These are phyloP conservation scores for Rhodotorula mucilaginosa DNA, from an alignment of 1,284 basidiomycete species.

Conservation along the genomic window DNA sequence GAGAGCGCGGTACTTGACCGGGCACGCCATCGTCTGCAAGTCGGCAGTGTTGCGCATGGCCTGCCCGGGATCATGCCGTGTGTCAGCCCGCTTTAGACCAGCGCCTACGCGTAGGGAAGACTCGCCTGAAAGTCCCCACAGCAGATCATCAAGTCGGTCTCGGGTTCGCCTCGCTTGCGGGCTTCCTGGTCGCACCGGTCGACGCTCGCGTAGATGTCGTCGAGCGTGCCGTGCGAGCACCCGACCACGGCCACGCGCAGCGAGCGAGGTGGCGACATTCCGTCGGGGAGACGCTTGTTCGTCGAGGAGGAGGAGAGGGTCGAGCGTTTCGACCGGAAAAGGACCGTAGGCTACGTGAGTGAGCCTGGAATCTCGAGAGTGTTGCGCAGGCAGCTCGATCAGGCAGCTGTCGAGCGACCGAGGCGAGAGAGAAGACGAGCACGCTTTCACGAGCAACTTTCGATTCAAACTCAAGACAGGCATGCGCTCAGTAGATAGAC, in stretches of 20 bases:
- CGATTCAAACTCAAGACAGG: too few relatives aligned
- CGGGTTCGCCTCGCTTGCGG: constrained; percentile 51
- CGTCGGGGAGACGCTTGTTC: too few relatives aligned
- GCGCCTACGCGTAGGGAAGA: background rate
- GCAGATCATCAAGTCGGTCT: constrained; percentile 79
- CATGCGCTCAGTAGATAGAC: too few relatives aligned
- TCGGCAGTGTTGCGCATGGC: constrained; percentile 84
- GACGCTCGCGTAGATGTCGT: constrained; percentile 81
- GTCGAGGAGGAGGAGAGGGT: too few relatives aligned
- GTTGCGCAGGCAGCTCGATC: too few relatives aligned
- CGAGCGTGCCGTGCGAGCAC: constrained; percentile 88
- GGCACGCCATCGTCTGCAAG: constrained; percentile 85
- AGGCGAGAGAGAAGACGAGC: too few relatives aligned
- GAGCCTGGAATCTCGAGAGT: too few relatives aligned
- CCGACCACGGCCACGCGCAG: constrained; percentile 75
- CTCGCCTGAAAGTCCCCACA: constrained; percentile 86
- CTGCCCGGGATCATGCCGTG: constrained; percentile 40
- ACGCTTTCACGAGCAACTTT: too few relatives aligned
- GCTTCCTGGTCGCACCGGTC: constrained; percentile 61
- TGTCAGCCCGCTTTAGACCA: background rate
- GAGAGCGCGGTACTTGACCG: constrained; percentile 79
- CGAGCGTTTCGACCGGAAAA: too few relatives aligned
- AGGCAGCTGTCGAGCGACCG: too few relatives aligned
- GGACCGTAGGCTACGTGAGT: too few relatives aligned
- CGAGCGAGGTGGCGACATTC: background rate